Percentiles rank a stretch among this genome's conserved stretches.
phyloP scores from a whole-genome alignment of 371 early-diverging fungal species.

The Haplosporangium sp. region DNA sequence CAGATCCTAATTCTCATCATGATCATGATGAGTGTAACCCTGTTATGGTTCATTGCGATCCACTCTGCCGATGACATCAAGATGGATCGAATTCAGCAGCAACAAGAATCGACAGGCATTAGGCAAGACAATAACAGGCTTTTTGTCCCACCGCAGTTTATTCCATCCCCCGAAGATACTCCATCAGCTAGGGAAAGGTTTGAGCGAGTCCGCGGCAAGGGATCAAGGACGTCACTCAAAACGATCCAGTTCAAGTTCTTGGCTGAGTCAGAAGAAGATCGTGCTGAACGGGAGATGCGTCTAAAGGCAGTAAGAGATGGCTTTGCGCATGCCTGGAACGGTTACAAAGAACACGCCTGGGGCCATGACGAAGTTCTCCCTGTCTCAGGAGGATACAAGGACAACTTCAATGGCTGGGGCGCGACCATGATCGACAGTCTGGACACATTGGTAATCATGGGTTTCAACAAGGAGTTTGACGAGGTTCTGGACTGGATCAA shows the following conservation, averaged over 20 bases:
- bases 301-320: conserved; percentile 61
- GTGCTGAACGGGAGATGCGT: conserved; percentile 43
- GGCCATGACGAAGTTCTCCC: conserved; percentile 71
- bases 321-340: conserved; percentile 78
- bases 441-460: conserved; percentile 86
- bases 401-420: conserved; percentile 80
- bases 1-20: conserved; percentile 31
- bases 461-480: conserved; percentile 73
- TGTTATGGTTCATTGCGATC: conserved; percentile 26
- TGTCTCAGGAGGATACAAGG: conserved; percentile 53
- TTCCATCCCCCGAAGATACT: neutral
- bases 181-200: conserved; percentile 21
- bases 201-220: conserved; percentile 40
- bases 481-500: conserved; percentile 68
- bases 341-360: conserved; percentile 73
- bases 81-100: neutral
- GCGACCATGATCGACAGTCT: conserved; percentile 85
- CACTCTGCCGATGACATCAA: neutral
- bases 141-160: no score
- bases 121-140: no score
- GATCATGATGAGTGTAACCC: conserved; percentile 12
- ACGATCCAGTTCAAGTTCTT: conserved; percentile 28
- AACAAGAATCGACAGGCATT: conserved; percentile 2
- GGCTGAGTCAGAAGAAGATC: conserved; percentile 24
- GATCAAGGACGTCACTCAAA: conserved; percentile 15